Conservation (phyloP, 2,329 filamentous ascomycete species). For the Penicillium sclerotigenum region DNA sequence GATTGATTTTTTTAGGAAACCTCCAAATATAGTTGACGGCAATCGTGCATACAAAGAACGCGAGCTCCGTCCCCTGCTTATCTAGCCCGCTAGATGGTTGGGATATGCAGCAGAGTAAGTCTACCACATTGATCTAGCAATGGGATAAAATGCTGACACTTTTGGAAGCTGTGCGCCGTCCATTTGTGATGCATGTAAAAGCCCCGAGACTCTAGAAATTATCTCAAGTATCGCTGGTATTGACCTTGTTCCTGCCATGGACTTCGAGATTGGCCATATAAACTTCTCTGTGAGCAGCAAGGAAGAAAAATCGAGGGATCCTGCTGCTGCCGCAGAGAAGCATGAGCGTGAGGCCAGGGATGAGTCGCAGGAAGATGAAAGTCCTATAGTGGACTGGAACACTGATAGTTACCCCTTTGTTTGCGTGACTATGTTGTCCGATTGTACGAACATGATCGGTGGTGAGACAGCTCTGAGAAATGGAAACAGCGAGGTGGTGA, state of each 20-base stretch:
- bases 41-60: not conserved
- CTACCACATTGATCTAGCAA: too few species aligned
- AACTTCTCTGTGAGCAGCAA: slow-evolving; percentile 53
- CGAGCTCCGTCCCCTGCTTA: not conserved
- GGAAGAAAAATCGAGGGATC: not conserved
- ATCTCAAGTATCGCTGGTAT: slow-evolving; percentile 55
- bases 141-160: too few species aligned
- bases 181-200: slow-evolving; percentile 60
- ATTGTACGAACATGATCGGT: slow-evolving; percentile 61
- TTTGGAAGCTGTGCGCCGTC: slow-evolving; percentile 54
- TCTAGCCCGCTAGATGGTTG: not conserved
- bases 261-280: slow-evolving; percentile 56
- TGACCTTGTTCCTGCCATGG: slow-evolving; percentile 53
- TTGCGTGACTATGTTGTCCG: slow-evolving; percentile 66
- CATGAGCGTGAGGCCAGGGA: slow-evolving; percentile 18
- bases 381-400: slow-evolving; percentile 62
- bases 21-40: not conserved
- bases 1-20: too few species aligned
- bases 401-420: slow-evolving; percentile 65
- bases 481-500: slow-evolving; percentile 53
- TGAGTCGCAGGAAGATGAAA: slow-evolving; percentile 46
- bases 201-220: slow-evolving; percentile 48
- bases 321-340: slow-evolving; percentile 34
- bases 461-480: slow-evolving; percentile 62
- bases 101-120: too few species aligned